Conservation (phyloP, 106 monocot species). For the Iris macrosiphon region DNA sequence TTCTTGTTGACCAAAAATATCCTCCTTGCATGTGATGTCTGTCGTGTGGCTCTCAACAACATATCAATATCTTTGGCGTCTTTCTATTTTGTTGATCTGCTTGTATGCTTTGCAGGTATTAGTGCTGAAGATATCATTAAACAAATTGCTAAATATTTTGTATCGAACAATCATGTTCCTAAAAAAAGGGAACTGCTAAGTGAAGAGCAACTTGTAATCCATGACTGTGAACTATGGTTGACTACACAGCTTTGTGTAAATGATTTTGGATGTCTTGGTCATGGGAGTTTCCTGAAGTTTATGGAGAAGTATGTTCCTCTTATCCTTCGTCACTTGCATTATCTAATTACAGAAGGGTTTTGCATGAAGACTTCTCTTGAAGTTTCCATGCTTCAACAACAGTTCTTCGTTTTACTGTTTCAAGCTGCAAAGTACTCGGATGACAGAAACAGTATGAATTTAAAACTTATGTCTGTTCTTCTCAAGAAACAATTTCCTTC, state of each 20-base stretch:
- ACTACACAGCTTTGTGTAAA: conserved; percentile 28
- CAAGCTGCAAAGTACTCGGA: conserved; percentile 20
- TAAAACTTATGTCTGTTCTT: conserved; percentile 24
- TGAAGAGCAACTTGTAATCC: conserved; percentile 12
- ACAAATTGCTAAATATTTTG: conserved; percentile 24
- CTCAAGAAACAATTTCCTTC: conserved; percentile 58
- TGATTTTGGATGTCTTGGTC: conserved; percentile 34
- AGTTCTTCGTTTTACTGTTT: conserved; percentile 29
- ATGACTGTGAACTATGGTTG: conserved; percentile 43
- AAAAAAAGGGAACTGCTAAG: background rate
- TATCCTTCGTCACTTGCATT: conserved; percentile 20
- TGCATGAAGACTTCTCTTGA: conserved; percentile 6
- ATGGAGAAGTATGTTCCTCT: conserved; percentile 21
- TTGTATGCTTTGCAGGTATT: conserved; percentile 22
- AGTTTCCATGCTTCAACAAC: conserved; percentile 29
- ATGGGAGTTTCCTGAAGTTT: conserved; percentile 47
- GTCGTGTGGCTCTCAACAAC: no score
- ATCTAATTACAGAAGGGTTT: conserved; percentile 3
- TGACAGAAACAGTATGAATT: conserved; percentile 1
- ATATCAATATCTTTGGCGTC: no score
- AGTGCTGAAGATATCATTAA: conserved; percentile 30
- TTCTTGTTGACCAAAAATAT: no score
- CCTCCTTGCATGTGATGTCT: no score
- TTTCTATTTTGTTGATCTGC: no score
- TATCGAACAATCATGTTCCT: background rate